A percentile compares a stretch with the other conserved stretches of the same genome.
Conservation (phyloP, 164 flowering plant species). For the Piper betle region DNA sequence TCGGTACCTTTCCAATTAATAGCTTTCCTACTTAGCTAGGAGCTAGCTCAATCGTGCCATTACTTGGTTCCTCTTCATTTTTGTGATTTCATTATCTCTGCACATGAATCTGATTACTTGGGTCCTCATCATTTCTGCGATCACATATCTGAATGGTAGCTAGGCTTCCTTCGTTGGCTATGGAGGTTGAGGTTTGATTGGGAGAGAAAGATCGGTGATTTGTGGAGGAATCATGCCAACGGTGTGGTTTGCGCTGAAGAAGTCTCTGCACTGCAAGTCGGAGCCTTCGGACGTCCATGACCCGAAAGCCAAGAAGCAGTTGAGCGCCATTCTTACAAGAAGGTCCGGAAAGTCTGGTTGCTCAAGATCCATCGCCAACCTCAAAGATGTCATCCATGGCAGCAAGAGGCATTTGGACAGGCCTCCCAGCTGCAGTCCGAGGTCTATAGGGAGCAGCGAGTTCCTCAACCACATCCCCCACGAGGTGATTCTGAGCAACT, state of each 20-base stretch:
- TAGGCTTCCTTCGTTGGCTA: too few relatives aligned
- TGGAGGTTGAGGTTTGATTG: constrained; percentile 4
- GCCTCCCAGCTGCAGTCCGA: constrained; percentile 84
- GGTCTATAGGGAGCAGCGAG: constrained; percentile 94
- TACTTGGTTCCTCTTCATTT: too few relatives aligned
- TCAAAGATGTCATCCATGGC: constrained; percentile 78
- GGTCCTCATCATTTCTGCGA: too few relatives aligned
- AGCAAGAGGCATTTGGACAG: constrained; percentile 70
- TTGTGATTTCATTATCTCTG: too few relatives aligned
- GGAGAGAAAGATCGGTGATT: not conserved
- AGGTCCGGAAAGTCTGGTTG: constrained; percentile 78
- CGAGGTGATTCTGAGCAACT: constrained; percentile 77
- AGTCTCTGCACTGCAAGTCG: constrained; percentile 79
- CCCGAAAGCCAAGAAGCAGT: constrained; percentile 54
- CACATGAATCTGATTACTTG: too few relatives aligned
- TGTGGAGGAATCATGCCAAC: constrained; percentile 43
- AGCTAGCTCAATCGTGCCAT: too few relatives aligned
- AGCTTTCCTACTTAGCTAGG: too few relatives aligned
- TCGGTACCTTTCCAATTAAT: too few relatives aligned
- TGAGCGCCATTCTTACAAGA: constrained; percentile 52
- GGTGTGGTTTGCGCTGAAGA: constrained; percentile 84
- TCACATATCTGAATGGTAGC: too few relatives aligned
- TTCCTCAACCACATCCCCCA: constrained; percentile 85
- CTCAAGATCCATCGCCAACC: constrained; percentile 91
- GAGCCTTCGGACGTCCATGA: constrained; percentile 78